Percentiles rank a stretch among this genome's conserved stretches.
Evolutionary conservation across 495 filamentous ascomycete species (phyloP).

Genomic region (Penicillium lividum): DNA sequence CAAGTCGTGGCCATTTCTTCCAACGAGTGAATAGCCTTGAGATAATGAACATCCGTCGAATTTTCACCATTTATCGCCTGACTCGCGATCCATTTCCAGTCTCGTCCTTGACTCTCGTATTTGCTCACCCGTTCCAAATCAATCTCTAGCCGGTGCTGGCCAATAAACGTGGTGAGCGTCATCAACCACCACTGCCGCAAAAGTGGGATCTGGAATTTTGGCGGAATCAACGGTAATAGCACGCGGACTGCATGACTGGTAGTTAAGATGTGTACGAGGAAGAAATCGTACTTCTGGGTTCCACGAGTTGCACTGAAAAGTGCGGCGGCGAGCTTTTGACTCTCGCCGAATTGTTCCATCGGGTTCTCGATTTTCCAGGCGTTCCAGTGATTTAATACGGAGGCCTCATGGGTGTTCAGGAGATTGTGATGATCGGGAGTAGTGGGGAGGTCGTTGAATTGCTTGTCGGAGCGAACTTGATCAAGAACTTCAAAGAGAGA

Average conservation of each 20-base stretch:
- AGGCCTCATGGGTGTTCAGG: constrained; percentile 67
- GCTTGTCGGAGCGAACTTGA: constrained; percentile 53
- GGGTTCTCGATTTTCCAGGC: constrained; percentile 71
- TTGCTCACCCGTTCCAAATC: constrained; percentile 61
- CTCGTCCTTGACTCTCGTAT: constrained; percentile 59
- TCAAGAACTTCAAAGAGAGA: constrained; percentile 67
- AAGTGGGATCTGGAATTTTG: constrained; percentile 67
- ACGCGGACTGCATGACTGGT: constrained; percentile 86
- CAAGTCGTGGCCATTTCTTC: constrained; percentile 75
- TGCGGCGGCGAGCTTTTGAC: constrained; percentile 72
- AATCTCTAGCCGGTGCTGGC: constrained; percentile 70
- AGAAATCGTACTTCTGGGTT: constrained; percentile 71
- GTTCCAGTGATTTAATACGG: constrained; percentile 83
- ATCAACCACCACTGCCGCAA: constrained; percentile 89
- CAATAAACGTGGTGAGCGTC: constrained; percentile 73
- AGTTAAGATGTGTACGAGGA: constrained; percentile 76
- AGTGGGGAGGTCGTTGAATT: constrained; percentile 57
- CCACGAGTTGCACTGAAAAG: constrained; percentile 65
- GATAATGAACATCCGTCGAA: constrained; percentile 75
- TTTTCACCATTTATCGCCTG: constrained; percentile 65
- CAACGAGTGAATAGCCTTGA: constrained; percentile 78
- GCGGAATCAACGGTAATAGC: constrained; percentile 75
- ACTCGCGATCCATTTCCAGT: constrained; percentile 75
- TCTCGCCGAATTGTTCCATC: constrained; percentile 70
- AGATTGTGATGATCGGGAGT: constrained; percentile 64